Percentiles rank a stretch among this genome's conserved stretches.
Conservation (phyloP, 331 rosid genomes). For the Cydonia oblonga region DNA sequence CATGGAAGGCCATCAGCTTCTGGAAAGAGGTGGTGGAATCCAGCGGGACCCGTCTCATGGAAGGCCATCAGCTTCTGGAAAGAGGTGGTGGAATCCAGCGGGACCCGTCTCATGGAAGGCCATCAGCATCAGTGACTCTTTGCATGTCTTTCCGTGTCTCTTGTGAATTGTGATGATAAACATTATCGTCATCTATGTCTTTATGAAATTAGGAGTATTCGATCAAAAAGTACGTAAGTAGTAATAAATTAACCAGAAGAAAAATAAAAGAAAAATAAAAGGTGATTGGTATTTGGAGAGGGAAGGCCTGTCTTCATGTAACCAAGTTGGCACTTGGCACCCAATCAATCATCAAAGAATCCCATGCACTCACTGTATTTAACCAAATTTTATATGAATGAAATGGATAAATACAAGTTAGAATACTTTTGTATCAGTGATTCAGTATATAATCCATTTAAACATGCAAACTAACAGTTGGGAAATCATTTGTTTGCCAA, state of each 20-base stretch:
- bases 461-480: background rate
- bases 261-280: background rate
- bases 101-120: background rate
- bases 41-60: background rate
- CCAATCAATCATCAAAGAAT: background rate
- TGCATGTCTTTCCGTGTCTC: background rate
- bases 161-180: slow-evolving; percentile 6
- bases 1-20: background rate
- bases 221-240: background rate
- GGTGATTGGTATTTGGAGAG: background rate
- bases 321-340: slow-evolving; percentile 7
- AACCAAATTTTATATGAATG: background rate
- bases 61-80: background rate
- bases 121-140: background rate
- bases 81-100: background rate
- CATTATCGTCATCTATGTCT: background rate
- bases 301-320: slow-evolving; percentile 5
- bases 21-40: background rate
- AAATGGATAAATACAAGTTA: no score
- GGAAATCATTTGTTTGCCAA: background rate
- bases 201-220: no score
- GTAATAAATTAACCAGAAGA: background rate
- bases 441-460: background rate
- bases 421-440: no score
- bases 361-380: background rate